Evolutionary conservation across 2,329 filamentous ascomycete species (phyloP).

Genomic region (Mycosphaerella sp.): DNA sequence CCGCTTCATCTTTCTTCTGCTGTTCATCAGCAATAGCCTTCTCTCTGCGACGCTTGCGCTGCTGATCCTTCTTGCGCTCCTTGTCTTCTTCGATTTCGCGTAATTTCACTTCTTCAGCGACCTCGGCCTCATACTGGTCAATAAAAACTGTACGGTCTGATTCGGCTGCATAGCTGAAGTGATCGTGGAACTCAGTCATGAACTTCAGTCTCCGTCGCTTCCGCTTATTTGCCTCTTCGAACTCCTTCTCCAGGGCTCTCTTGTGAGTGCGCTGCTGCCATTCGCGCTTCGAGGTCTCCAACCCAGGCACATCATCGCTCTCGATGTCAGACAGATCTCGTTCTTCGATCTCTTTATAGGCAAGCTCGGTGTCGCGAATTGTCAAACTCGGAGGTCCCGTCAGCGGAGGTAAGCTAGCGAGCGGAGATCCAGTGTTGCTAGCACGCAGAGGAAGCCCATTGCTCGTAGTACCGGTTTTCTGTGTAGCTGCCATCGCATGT

Average conservation of each 20-base stretch:
- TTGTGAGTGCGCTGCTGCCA: slow-evolving; percentile 54
- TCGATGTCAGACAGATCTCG: slow-evolving; percentile 57
- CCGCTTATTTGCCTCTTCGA: slow-evolving; percentile 56
- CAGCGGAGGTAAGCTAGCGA: slow-evolving; percentile 19
- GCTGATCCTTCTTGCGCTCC: slow-evolving; percentile 99
- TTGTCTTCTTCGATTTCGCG: slow-evolving; percentile 91
- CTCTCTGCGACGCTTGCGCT: slow-evolving; percentile 88
- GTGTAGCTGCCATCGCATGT: slow-evolving; percentile 1
- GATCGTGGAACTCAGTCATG: slow-evolving; percentile 50
- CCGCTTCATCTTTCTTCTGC: slow-evolving; percentile 73
- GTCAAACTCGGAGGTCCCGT: slow-evolving; percentile 34
- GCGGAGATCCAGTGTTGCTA: background rate
- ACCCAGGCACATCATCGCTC: slow-evolving; percentile 45
- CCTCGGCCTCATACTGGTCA: slow-evolving; percentile 68
- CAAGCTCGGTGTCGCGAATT: slow-evolving; percentile 50
- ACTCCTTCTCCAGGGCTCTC: slow-evolving; percentile 60
- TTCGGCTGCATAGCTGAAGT: slow-evolving; percentile 61
- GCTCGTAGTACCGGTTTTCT: slow-evolving; percentile 4
- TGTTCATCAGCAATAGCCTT: slow-evolving; percentile 86
- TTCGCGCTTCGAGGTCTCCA: slow-evolving; percentile 47
- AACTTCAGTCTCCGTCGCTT: slow-evolving; percentile 57
- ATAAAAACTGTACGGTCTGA: slow-evolving; percentile 71
- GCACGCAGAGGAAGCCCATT: background rate
- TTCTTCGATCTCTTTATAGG: slow-evolving; percentile 55
- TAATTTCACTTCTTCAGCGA: slow-evolving; percentile 78